Percentiles rank a stretch among this genome's conserved stretches.
Conservation (phyloP, 345 rosid species). For the Ailanthus altissimus region DNA sequence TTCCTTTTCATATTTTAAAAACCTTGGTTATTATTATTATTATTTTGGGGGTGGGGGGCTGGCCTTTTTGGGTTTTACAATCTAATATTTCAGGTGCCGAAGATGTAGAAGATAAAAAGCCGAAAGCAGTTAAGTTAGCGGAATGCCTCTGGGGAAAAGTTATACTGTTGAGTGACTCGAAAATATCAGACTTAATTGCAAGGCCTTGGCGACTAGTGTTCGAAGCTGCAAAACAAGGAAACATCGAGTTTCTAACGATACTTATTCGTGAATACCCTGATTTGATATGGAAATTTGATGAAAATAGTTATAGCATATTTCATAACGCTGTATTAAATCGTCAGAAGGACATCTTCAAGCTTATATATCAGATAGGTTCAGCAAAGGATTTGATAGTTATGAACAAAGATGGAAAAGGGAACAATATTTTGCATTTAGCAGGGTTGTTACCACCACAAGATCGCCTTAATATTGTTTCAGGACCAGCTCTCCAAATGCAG, state of each 20-base stretch:
- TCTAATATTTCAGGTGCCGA: not conserved
- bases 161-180: not conserved
- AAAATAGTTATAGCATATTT: constrained; percentile 14
- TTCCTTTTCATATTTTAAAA: not conserved
- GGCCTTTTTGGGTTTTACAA: not conserved
- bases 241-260: too few relatives aligned
- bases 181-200: not conserved
- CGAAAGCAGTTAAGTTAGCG: not conserved
- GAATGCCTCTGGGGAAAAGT: not conserved
- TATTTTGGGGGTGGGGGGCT: too few relatives aligned
- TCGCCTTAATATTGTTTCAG: too few relatives aligned
- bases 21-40: not conserved
- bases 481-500: too few relatives aligned
- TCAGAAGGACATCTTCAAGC: constrained; percentile 19
- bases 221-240: too few relatives aligned
- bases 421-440: too few relatives aligned
- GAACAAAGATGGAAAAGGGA: too few relatives aligned
- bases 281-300: not conserved
- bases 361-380: too few relatives aligned
- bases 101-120: not conserved
- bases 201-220: not conserved
- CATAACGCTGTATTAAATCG: constrained; percentile 25
- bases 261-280: too few relatives aligned
- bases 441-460: too few relatives aligned
- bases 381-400: too few relatives aligned